Base-by-base conservation (phyloP, 2,329 filamentous ascomycete species). In the Juglanconis sp. region DNA sequence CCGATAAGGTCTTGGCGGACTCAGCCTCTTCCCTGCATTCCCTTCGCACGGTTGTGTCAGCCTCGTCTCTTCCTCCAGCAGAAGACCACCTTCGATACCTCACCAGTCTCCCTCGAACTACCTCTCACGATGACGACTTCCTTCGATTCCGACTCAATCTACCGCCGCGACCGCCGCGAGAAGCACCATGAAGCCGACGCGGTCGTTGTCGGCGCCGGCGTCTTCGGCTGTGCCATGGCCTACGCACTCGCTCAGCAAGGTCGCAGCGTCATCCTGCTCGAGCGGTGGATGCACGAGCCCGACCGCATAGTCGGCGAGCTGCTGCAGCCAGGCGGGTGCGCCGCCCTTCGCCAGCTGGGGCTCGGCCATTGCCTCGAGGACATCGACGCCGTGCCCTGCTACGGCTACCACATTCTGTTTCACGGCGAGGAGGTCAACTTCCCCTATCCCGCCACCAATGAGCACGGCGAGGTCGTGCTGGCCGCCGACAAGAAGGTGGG, bases 251-350 rank as follows among this genome's bases (percentile, higher is more conserved):
- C 90, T 61, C 88, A 90, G 68, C 95, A 98, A 77, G 93, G 92
- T 57, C 87, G 95, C 64, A 96, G 90, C 72, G 93, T 99, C 32
- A 83, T 98, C 32, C 79, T 99, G 55, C 85, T 99, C 54, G 95
- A 99, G 78, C 85, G 86, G 69, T 96, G 87, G 76, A 80, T 98
- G 76, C 92, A 92, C 75, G 89, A 98, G 78, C 95, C 95, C 24
- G 90, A 98, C 77, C 87, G 95, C 65, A 99, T 99, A 67, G 92
- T 99, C 52, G 95, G 95, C 68, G 95, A 99, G 78, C 78, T 99
- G 65, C 79, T 99, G 68, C 95, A 99, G 76, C 95, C 95, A 0
- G 95, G 95, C 54, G 95, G 95, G 53, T 87, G 96, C 38, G 80
- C 85, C 56, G 90, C 95, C 7, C 80, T 99, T 68, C 83, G 87